These are phyloP conservation scores for Tilletia walkeri DNA, from an alignment of 1,284 basidiomycete genomes.

Conservation along the genomic window DNA sequence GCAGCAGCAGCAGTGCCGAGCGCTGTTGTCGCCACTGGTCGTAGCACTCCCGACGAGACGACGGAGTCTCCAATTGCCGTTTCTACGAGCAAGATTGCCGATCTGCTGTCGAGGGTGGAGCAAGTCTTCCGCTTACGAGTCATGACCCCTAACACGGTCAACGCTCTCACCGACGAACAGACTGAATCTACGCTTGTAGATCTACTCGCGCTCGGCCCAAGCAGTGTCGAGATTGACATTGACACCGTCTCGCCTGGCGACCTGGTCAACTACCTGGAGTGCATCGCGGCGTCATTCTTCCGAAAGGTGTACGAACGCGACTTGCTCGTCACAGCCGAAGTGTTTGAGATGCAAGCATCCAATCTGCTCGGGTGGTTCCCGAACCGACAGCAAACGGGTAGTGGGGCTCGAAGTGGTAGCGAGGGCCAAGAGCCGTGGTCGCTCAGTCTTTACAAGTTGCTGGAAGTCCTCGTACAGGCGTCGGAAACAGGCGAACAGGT, in stretches of 20 bases:
- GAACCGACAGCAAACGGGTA: constrained; percentile 21
- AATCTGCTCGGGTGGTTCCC: constrained; percentile 42
- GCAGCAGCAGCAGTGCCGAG: too few species aligned
- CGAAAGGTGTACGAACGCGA: constrained; percentile 47
- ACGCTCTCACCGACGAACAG: constrained; percentile 20
- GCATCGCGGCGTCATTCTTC: constrained; percentile 44
- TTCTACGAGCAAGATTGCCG: constrained; percentile 24
- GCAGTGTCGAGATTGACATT: constrained; percentile 36
- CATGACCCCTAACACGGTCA: constrained; percentile 38
- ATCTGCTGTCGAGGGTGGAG: constrained; percentile 32
- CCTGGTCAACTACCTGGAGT: constrained; percentile 49
- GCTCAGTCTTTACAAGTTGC: constrained; percentile 47
- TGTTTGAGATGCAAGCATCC: constrained; percentile 39
- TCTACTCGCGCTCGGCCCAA: neutral
- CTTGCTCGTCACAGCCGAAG: constrained; percentile 40
- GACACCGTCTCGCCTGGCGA: constrained; percentile 33
- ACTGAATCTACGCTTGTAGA: neutral
- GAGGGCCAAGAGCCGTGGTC: constrained; percentile 37
- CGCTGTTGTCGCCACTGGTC: too few species aligned
- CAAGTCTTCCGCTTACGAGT: constrained; percentile 30
- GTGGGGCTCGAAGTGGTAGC: constrained; percentile 2
- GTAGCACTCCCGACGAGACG: neutral
- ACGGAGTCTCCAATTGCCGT: neutral
- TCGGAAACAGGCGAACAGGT: constrained; percentile 18
- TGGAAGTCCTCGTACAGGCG: constrained; percentile 32